Conservation (phyloP, 495 filamentous ascomycete genomes). For the Tuber umbilicatum region DNA sequence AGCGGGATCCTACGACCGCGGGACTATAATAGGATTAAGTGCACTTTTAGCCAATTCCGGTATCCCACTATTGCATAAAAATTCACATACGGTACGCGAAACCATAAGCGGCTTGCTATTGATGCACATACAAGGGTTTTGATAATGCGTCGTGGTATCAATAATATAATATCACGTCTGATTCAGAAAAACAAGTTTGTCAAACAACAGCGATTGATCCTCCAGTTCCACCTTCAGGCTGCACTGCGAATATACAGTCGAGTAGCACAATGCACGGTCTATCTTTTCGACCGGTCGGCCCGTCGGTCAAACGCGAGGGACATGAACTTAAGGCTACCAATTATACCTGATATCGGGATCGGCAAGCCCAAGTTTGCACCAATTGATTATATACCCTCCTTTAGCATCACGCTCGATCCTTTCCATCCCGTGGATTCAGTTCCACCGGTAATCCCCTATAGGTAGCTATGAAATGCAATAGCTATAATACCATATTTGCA, state of each 20-base stretch:
- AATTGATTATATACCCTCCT: not conserved
- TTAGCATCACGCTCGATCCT: not conserved
- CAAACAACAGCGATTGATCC: not conserved
- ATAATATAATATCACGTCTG: not conserved
- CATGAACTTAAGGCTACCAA: not conserved
- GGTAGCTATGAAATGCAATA: not conserved
- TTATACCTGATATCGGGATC: slow-evolving; percentile 1
- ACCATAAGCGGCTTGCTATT: not conserved
- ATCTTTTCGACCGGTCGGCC: not conserved
- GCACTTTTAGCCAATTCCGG: not conserved
- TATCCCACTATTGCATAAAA: not conserved
- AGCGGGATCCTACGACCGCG: not conserved
- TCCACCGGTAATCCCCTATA: not conserved
- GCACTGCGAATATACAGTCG: not conserved
- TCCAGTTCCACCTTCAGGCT: not conserved
- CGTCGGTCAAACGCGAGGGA: not conserved
- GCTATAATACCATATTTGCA: not conserved
- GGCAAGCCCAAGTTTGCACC: not conserved
- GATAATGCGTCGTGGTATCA: not conserved
- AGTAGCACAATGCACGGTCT: not conserved
- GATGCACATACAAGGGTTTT: not conserved
- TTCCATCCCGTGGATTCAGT: not conserved
- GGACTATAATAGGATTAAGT: not conserved
- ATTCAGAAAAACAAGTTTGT: not conserved
- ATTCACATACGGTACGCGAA: not conserved